phyloP scores from a whole-genome alignment of 345 rosid species.

The Passiflora organensis region DNA sequence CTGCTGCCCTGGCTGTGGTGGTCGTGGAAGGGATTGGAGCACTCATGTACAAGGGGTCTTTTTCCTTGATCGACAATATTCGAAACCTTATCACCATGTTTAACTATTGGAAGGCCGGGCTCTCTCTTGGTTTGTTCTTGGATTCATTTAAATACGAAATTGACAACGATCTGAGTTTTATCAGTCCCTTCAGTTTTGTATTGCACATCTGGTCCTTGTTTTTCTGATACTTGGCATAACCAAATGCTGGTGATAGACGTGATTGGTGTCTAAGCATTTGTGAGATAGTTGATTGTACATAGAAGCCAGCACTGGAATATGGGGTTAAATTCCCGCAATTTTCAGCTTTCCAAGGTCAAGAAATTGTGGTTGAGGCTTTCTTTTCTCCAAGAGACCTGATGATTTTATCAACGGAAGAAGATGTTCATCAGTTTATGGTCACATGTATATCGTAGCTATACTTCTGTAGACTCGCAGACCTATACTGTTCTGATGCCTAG shows the following conservation, averaged over 20 bases:
- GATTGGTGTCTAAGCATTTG: neutral
- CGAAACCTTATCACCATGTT: slow-evolving; percentile 58
- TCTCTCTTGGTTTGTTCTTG: slow-evolving; percentile 82
- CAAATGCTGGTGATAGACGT: neutral
- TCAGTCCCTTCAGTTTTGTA: slow-evolving; percentile 21
- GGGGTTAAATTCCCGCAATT: neutral
- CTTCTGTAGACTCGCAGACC: too few relatives aligned
- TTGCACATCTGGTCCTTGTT: slow-evolving; percentile 21
- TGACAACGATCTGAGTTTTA: slow-evolving; percentile 21
- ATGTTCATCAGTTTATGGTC: neutral
- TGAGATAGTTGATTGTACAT: neutral
- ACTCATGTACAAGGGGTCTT: slow-evolving; percentile 69
- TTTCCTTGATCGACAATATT: slow-evolving; percentile 42
- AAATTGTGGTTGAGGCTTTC: neutral
- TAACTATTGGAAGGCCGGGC: slow-evolving; percentile 90
- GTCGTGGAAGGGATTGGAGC: slow-evolving; percentile 88
- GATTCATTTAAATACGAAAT: slow-evolving; percentile 82
- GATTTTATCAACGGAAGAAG: slow-evolving; percentile 1
- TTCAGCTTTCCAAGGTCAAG: neutral
- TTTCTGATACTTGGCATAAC: slow-evolving; percentile 12
- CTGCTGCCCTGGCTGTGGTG: slow-evolving; percentile 76
- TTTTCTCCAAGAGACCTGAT: neutral
- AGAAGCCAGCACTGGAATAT: neutral
- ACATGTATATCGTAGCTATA: too few relatives aligned
- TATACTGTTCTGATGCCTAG: too few relatives aligned